Conservation (phyloP, 257 asterid species). For the Jasminum sambac region DNA sequence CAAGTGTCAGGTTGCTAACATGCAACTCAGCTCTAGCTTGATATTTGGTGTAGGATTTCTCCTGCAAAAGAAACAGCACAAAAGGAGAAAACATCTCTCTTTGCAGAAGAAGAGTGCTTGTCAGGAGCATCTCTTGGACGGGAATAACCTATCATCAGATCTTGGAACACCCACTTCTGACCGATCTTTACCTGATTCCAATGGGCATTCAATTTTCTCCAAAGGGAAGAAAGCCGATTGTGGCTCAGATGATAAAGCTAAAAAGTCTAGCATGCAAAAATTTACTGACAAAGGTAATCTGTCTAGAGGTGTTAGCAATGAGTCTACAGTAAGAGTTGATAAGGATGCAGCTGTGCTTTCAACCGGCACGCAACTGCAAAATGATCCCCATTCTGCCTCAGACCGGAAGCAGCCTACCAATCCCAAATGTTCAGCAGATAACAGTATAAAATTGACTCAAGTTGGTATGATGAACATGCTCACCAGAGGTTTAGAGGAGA, state of each 20-base stretch:
- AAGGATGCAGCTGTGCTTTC: slow-evolving; percentile 32
- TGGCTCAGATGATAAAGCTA: slow-evolving; percentile 31
- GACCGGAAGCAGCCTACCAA: slow-evolving; percentile 24
- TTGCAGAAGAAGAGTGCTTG: slow-evolving; percentile 25
- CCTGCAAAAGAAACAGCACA: slow-evolving; percentile 47
- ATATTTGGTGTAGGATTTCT: slow-evolving; percentile 52
- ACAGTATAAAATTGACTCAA: slow-evolving; percentile 29
- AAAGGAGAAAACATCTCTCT: slow-evolving; percentile 31
- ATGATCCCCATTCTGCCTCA: slow-evolving; percentile 6
- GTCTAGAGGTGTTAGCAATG: slow-evolving; percentile 28
- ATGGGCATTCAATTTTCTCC: slow-evolving; percentile 21
- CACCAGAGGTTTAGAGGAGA: slow-evolving; percentile 68
- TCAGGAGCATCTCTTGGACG: slow-evolving; percentile 24
- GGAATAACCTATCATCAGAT: slow-evolving; percentile 31
- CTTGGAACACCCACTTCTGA: slow-evolving; percentile 44
- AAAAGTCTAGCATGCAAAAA: slow-evolving; percentile 27
- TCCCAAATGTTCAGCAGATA: slow-evolving; percentile 26
- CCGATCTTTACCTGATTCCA: slow-evolving; percentile 22
- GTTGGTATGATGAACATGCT: slow-evolving; percentile 48
- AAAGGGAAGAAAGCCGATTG: slow-evolving; percentile 25
- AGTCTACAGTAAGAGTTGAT: slow-evolving; percentile 34
- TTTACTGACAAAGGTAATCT: slow-evolving; percentile 18
- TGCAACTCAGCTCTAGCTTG: slow-evolving; percentile 58
- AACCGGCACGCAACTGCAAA: slow-evolving; percentile 33
- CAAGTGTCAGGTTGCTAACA: slow-evolving; percentile 36